Percentiles rank a stretch among this genome's conserved stretches.
phyloP scores from a whole-genome alignment of 1,284 basidiomycete genomes.

The Heterobasidion occidentale region DNA sequence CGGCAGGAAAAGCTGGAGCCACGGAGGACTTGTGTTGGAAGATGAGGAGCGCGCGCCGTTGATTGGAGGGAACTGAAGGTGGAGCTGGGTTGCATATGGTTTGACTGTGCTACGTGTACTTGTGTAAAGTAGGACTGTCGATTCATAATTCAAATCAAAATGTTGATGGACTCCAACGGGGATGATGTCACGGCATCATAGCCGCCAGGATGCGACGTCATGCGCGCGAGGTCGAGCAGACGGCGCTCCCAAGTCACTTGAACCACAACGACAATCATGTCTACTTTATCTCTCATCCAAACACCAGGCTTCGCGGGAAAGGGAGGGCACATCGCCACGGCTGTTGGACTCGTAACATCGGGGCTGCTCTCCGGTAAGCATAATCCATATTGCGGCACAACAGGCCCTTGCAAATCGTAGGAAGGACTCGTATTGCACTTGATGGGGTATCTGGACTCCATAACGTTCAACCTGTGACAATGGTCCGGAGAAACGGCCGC shows the following conservation, averaged over 20 bases:
- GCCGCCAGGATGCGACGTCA: too few species aligned
- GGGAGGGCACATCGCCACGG: conserved; percentile 1
- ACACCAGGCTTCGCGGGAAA: background rate
- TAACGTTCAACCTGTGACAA: too few species aligned
- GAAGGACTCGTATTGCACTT: too few species aligned
- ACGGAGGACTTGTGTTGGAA: conserved; percentile 47
- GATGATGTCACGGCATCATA: too few species aligned
- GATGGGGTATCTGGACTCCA: background rate
- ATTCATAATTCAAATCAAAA: background rate
- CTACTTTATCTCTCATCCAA: background rate
- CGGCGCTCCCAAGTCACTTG: background rate
- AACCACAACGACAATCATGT: background rate
- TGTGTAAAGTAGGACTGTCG: background rate
- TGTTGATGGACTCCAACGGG: background rate
- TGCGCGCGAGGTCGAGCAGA: too few species aligned
- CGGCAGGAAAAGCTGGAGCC: conserved; percentile 29
- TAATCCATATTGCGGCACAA: background rate
- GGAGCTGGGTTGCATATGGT: background rate
- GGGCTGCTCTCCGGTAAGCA: conserved; percentile 1
- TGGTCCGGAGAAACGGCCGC: background rate
- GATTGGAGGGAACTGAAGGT: conserved; percentile 28
- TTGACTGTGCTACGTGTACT: background rate
- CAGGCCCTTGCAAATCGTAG: background rate
- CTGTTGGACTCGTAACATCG: conserved; percentile 1
- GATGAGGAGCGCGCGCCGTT: conserved; percentile 88